Evolutionary conservation across 768 basidiomycete genomes (phyloP).

Genomic region (Polyporus arcularius): DNA sequence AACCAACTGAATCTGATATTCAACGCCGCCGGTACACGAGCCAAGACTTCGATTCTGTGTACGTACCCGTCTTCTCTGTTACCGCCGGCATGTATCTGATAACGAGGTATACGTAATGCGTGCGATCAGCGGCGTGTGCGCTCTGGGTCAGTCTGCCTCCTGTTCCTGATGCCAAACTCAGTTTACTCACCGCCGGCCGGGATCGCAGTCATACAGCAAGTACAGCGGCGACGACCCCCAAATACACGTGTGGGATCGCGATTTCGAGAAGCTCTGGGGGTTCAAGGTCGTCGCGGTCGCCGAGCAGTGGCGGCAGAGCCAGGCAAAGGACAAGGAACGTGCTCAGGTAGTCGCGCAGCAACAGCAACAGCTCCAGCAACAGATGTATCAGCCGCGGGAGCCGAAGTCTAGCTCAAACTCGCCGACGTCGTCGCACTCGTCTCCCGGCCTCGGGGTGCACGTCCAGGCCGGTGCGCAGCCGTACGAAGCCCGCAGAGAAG

Average conservation of each 20-base stretch:
- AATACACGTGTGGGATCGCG: slow-evolving; percentile 57
- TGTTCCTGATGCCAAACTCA: background rate
- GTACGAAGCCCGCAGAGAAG: slow-evolving; percentile 8
- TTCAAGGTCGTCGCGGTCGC: slow-evolving; percentile 38
- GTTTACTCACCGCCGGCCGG: background rate
- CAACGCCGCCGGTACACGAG: slow-evolving; percentile 40
- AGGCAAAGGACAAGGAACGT: slow-evolving; percentile 21
- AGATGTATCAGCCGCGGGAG: slow-evolving; percentile 3
- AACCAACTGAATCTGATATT: slow-evolving; percentile 43
- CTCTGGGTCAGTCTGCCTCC: slow-evolving; percentile 55
- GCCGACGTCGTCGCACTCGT: slow-evolving; percentile 15
- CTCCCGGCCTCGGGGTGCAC: background rate
- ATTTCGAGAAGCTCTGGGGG: slow-evolving; percentile 70
- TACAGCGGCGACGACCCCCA: slow-evolving; percentile 59
- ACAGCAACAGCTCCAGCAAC: slow-evolving; percentile 3
- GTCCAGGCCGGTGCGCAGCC: background rate
- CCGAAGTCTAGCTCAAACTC: slow-evolving; percentile 14
- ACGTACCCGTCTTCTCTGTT: slow-evolving; percentile 26
- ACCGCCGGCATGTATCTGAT: slow-evolving; percentile 35
- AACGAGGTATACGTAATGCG: slow-evolving; percentile 47
- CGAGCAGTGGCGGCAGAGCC: slow-evolving; percentile 29
- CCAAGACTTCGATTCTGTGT: slow-evolving; percentile 47
- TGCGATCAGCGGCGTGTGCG: slow-evolving; percentile 57
- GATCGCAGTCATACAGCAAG: slow-evolving; percentile 61
- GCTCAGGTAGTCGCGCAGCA: slow-evolving; percentile 4